Conservation (phyloP, 768 basidiomycete species). For the Macrolepiota dolichaula region DNA sequence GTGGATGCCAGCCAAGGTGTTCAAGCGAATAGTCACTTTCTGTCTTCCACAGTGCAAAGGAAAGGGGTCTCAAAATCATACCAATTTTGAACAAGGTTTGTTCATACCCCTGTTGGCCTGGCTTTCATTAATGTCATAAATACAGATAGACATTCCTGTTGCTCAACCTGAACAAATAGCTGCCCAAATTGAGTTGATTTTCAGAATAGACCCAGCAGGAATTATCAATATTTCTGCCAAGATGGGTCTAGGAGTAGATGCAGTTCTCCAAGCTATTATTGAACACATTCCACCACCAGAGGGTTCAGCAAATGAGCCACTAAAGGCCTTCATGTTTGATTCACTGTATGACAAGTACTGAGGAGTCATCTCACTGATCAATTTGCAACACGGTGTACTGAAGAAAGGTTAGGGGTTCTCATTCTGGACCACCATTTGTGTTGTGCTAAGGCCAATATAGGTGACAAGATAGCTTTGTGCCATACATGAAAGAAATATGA, state of each 20-base stretch:
- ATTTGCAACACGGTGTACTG: constrained; percentile 74
- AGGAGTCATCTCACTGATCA: constrained; percentile 91
- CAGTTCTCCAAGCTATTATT: constrained; percentile 76
- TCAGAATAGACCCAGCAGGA: constrained; percentile 73
- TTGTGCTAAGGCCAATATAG: constrained; percentile 33
- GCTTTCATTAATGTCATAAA: constrained; percentile 5
- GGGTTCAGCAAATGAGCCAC: constrained; percentile 45
- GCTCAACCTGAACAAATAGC: constrained; percentile 80
- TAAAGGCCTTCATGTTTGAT: constrained; percentile 91
- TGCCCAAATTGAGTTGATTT: constrained; percentile 76
- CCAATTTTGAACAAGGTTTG: constrained; percentile 90
- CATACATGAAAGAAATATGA: constrained; percentile 88
- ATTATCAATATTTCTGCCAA: constrained; percentile 89
- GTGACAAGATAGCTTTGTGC: constrained; percentile 86
- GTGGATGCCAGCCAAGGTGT: constrained; percentile 99
- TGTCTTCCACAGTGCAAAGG: constrained; percentile 85
- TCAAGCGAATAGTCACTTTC: constrained; percentile 96
- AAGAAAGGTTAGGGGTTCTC: constrained; percentile 58
- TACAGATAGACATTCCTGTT: constrained; percentile 88
- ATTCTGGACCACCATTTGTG: background rate
- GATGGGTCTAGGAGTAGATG: constrained; percentile 79
- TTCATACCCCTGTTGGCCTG: constrained; percentile 1
- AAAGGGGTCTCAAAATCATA: constrained; percentile 77
- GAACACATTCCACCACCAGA: constrained; percentile 81
- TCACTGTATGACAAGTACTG: constrained; percentile 95